Evolutionary conservation across 495 filamentous ascomycete genomes (phyloP), one percentile per base, ranked within the genome.

Genomic region (Podospora pseudoanserina): DNA sequence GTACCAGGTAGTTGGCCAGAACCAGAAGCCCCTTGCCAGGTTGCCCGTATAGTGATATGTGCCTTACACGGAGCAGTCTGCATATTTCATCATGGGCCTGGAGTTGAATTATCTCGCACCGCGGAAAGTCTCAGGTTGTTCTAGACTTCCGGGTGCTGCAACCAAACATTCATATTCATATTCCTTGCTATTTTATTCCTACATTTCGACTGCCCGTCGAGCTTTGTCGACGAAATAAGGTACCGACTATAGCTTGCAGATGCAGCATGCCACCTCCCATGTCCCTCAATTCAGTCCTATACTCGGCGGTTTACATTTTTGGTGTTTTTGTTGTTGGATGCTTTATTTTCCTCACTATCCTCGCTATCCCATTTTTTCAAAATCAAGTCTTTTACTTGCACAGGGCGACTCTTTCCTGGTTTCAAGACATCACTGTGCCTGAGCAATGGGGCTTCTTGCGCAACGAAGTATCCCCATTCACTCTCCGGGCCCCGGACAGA

Each of bases 391-490:
- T 74, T 19, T 96, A 95, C 76, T 86, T 86, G 23, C 86, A 95
- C 76, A 86, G 86, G 32, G 65, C 94, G 60, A 88, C 92, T 63
- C 87, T 89, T 0, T 77, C 83, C 16, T 84, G 86, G 72, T 92
- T 67, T 34, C 79, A 90, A 60, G 85, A 94, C 74, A 61, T 91
- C 26, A 87, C 89, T 67, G 79, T 86, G 26, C 87, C 91, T 0
- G 90, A 95, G 73, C 81, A 86, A 54, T 95, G 92, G 81, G 92
- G 92, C 0, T 96, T 94, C 74, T 79, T 90, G 53, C 91, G 88
- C 90, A 88, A 88, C 72, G 89, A 92, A 73, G 84, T 89, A 16
- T 88, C 87, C 0, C 86, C 89, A 0, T 91, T 92, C 73, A 78
- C 78, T 0, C 83, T 92, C 62, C 73, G 70, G 7, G 86, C 89